phyloP scores from a whole-genome alignment of 2,329 filamentous ascomycete species.

The Neonectria faginata region DNA sequence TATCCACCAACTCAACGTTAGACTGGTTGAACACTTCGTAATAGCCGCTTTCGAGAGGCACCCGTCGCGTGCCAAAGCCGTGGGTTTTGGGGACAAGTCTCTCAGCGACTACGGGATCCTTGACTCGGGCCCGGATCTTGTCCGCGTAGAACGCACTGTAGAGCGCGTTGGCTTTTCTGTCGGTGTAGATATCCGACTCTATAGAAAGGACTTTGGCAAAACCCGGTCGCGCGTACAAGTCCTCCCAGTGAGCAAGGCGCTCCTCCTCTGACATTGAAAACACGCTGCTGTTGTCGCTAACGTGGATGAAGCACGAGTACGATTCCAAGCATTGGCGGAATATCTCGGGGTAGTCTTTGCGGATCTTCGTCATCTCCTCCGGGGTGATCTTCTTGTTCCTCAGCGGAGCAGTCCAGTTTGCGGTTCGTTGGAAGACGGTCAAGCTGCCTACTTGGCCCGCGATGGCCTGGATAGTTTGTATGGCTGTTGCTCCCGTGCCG shows the following conservation, averaged over 20 bases:
- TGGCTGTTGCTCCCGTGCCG: conserved; percentile 29
- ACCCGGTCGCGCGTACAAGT: conserved; percentile 52
- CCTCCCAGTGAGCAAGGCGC: conserved; percentile 41
- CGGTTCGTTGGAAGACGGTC: conserved; percentile 29
- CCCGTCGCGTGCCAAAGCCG: conserved; percentile 27
- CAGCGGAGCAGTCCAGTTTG: conserved; percentile 30
- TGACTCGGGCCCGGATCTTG: conserved; percentile 28
- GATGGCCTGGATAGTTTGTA: conserved; percentile 32
- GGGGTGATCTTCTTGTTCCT: conserved; percentile 33
- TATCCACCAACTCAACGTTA: conserved; percentile 28
- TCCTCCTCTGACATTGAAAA: conserved; percentile 47
- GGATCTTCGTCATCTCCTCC: conserved; percentile 38
- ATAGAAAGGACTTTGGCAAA: conserved; percentile 49
- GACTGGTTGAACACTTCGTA: conserved; percentile 30
- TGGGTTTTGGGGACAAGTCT: conserved; percentile 31
- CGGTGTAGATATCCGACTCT: conserved; percentile 25
- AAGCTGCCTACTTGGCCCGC: conserved; percentile 24
- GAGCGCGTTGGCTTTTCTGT: conserved; percentile 26
- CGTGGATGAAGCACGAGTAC: conserved; percentile 43
- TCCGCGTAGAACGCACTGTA: conserved; percentile 30
- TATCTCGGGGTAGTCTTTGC: conserved; percentile 36
- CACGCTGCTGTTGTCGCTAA: conserved; percentile 24
- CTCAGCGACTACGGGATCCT: conserved; percentile 27
- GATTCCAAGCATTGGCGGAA: conserved; percentile 35
- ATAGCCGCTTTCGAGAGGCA: conserved; percentile 29